Evolutionary conservation across 257 asterid genomes (phyloP), one percentile per base, ranked within the genome.

Genomic region (Datura wrightii): DNA sequence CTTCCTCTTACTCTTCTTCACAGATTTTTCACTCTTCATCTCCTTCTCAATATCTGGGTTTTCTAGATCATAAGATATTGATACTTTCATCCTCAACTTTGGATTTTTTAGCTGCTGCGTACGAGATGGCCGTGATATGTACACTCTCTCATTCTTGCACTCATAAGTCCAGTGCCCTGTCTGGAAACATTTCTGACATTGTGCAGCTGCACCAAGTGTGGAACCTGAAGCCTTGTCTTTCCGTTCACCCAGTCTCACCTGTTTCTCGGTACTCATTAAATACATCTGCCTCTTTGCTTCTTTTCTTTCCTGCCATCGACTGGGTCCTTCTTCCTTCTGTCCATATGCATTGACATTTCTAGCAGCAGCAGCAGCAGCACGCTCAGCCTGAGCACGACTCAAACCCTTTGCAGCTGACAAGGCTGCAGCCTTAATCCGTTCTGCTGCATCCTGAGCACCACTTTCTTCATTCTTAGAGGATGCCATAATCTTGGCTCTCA

Each of bases 211-310:
- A 42, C 88, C 91, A n/a, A 90, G 52, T 0, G 90, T 31, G 0
- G 95, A 48, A 10, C 89, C 84, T 0, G 98, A 89, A 88, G 84
- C 81, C 85, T 92, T 94, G 42, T 94, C 98, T 86, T 96, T 96
- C 34, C 98, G 87, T 84, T 93, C 99, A 14, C 99, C 99, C 90
- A 94, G 82, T 53, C 97, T 89, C 82, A 94, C 98, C 84, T 94
- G 98, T 76, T 96, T 96, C 82, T 96, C 99, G 1, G 99, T 94
- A 87, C 98, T 96, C 97, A 92, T 93, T 85, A 94, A 79, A 84
- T 96, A 96, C 98, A 96, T 96, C 86, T 94, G 99, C 70, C 99
- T 91, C 93, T 94, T 96, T 79, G 99, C 99, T 89, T 96, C 99
- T 89, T 96, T 94, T 87, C 99, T 91, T 87, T 96, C 99, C 70